phyloP scores from a whole-genome alignment of 2,329 filamentous ascomycete genomes.

The Colletotrichum eleusines region DNA sequence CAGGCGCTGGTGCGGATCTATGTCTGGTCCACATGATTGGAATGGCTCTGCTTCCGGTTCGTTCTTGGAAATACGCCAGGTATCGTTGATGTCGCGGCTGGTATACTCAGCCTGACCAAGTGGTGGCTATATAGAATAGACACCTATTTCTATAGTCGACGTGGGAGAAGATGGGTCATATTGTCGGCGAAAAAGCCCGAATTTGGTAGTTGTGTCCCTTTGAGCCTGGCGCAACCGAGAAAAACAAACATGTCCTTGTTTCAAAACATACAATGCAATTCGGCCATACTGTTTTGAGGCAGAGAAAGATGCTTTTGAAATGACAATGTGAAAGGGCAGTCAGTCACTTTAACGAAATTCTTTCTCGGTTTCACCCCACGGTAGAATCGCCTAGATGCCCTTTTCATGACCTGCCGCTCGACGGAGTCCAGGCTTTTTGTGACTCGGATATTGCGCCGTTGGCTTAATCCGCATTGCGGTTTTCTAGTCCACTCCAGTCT shows the following conservation, averaged over 20 bases:
- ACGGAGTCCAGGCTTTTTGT: neutral
- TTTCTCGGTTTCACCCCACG: neutral
- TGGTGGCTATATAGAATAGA: neutral
- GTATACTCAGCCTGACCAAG: neutral
- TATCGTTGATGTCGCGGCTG: neutral
- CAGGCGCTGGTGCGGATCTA: neutral
- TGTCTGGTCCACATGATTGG: slow-evolving; percentile 4
- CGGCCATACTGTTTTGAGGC: neutral
- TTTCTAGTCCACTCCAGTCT: neutral
- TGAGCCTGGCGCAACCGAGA: neutral
- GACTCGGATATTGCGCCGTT: neutral
- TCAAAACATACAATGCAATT: neutral
- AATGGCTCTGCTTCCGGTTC: neutral
- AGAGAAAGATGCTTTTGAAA: neutral
- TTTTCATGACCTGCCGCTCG: neutral
- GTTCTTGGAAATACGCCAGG: neutral
- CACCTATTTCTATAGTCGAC: neutral
- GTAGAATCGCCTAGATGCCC: neutral
- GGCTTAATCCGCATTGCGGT: neutral
- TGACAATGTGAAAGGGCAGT: neutral
- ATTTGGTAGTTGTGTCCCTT: slow-evolving; percentile 4
- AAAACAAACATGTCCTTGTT: slow-evolving; percentile 8
- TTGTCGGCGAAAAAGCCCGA: slow-evolving; percentile 7
- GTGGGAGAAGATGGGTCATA: neutral
- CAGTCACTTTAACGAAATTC: neutral